Base-by-base conservation (phyloP, 2,329 filamentous ascomycete genomes). In the Stagonosporopsis vannaccii region DNA sequence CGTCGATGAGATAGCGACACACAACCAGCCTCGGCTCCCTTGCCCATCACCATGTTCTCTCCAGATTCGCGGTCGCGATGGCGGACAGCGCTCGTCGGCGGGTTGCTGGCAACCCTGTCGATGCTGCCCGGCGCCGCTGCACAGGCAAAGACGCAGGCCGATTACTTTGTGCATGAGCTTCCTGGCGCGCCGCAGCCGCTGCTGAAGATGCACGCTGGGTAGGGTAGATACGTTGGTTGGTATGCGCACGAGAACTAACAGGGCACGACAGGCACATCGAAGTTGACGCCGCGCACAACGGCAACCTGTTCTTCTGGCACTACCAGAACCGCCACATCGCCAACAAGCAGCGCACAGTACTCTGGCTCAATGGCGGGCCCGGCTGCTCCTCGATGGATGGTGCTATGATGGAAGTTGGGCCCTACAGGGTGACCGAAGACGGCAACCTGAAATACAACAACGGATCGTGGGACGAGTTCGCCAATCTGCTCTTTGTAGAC, bases 191-290 rank as follows among this genome's bases (percentile, higher is more conserved):
- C 96, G 9, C 82, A 87, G 65, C 88, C 91, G 33, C 79, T 92
- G 59, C 79, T 97, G 71, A 97, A 97, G 82, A 98, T 98, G 94
- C 95, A 98, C 83, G 94, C 95, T 80, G 95, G 95, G 92, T 97
- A 81, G 81, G 89, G 35, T 26, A 20, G 41, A 33, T 37, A 20
- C 9, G 13, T 13, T 9, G 12, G 25, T 2, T 26, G 9, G 23
- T 17, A 23, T 23, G 20, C 12, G 17, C 36, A 35, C 48, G 12
- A 37, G 7, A 45, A 44, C 49, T 58, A 17, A 58, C 49, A 15
- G 2, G 8, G 11, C 22, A 22, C n/a, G 30, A 17, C 73, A 97
- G 92, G 51, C 95, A 99, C 80, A 89, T 99, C 75, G 93, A 98
- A 78, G 84, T 99, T 69, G 90, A 88, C 30, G 85, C 90, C 19